Percentiles rank a stretch among this genome's conserved stretches.
These are phyloP conservation scores for Barnettozyma sucrosica DNA, from an alignment of 805 yeast species.

Conservation along the genomic window DNA sequence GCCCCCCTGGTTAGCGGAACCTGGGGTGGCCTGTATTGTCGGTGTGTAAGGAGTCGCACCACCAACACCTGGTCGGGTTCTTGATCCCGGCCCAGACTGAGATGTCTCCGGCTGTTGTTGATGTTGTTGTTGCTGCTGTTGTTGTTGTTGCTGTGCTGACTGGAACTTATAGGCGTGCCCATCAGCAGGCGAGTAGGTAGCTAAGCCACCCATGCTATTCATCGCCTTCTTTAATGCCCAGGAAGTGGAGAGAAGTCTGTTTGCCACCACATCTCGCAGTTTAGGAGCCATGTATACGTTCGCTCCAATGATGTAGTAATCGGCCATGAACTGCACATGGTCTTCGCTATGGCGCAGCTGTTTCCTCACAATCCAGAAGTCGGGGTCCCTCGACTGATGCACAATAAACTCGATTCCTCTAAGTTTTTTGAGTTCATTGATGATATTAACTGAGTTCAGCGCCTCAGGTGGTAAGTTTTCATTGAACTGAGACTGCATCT, in stretches of 20 bases:
- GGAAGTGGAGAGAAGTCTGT: conserved; percentile 42
- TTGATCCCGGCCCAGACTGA: conserved; percentile 7
- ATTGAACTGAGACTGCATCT: conserved; percentile 91
- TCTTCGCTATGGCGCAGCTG: conserved; percentile 58
- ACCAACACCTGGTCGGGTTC: conserved; percentile 20
- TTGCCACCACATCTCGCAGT: conserved; percentile 63
- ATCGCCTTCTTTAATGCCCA: conserved; percentile 41
- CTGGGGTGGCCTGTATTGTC: conserved; percentile 8
- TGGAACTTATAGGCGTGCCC: conserved; percentile 44
- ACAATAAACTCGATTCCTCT: conserved; percentile 82
- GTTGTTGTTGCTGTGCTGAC: not conserved
- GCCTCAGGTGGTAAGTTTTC: conserved; percentile 31
- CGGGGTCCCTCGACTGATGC: conserved; percentile 75
- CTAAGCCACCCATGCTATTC: conserved; percentile 39
- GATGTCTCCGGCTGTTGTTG: not conserved
- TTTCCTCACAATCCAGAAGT: conserved; percentile 85
- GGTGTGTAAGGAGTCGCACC: conserved; percentile 26
- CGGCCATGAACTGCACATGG: conserved; percentile 52
- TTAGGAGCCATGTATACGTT: conserved; percentile 89
- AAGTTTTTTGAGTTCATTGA: conserved; percentile 65
- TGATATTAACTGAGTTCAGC: conserved; percentile 32
- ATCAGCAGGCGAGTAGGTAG: conserved; percentile 52
- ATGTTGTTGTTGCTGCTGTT: not conserved
- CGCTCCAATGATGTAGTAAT: conserved; percentile 86
- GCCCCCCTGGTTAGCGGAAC: conserved; percentile 1